Base-by-base conservation (phyloP, 179 eudicot genomes). In the Silene noctiflora region DNA sequence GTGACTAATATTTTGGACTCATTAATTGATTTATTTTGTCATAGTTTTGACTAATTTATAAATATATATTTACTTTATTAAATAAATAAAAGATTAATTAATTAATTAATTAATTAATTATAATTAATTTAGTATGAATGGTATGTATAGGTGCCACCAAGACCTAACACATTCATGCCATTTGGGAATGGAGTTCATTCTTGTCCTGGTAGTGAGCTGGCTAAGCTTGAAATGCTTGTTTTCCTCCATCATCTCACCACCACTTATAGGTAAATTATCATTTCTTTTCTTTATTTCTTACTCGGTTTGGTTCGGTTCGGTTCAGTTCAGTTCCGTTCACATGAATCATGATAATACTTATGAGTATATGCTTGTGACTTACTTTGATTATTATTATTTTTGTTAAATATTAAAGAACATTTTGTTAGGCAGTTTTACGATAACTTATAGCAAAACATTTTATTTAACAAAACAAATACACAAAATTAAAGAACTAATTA, bases 151-250 rank as follows among this genome's bases (percentile, higher is more conserved):
- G 94, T 91, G 70, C 74, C 94, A 61, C 92, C 91, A 59, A 91
- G 75, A 74, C 89, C 97, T 5, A 86, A 92, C 84, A 89, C 96
- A 12, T 92, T 46, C 83, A 89, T 92, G 96, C 97, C 97, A 12
- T 92, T 92, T 82, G 96, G 97, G 3, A 89, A 85, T 72, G 97
- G 97, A 46, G 85, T 81, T 24, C 97, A 92, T 81, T 92, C 97
- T 4, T 92, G 97, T 77, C 97, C 97, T n/a, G 97, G 97, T 0
- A 92, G 86, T 81, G 96, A 92, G 79, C 71, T 91, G 66, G 97
- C 97, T 53, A 92, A 91, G 85, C 92, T 92, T 48, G 97, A 89
- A 84, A 92, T 91, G 87, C 87, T 92, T 42, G 59, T 91, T 77
- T 82, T 92, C 71, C 87, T 92, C 72, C 97, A 92, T 76, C 92